phyloP scores from a whole-genome alignment of 352 stramenopile species.

The Pythium grandisporangium region DNA sequence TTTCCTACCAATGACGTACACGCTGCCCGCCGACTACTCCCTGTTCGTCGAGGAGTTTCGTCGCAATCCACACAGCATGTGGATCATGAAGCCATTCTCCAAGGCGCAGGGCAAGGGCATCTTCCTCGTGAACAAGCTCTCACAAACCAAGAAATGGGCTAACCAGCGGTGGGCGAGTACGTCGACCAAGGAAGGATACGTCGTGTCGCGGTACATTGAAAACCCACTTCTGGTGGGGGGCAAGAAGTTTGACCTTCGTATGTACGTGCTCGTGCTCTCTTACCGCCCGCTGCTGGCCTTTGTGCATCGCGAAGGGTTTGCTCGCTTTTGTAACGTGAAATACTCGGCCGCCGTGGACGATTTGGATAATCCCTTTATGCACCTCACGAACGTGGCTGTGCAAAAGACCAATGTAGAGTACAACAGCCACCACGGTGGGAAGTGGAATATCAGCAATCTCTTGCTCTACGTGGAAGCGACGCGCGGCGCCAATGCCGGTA shows the following conservation, averaged over 20 bases:
- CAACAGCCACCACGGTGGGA: slow-evolving; percentile 85
- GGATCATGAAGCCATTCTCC: slow-evolving; percentile 93
- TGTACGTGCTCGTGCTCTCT: slow-evolving; percentile 90
- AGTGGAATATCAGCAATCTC: slow-evolving; percentile 86
- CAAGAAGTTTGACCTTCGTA: slow-evolving; percentile 91
- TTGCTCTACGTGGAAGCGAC: slow-evolving; percentile 79
- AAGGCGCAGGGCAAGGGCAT: slow-evolving; percentile 89
- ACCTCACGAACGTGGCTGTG: slow-evolving; percentile 86
- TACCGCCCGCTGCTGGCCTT: slow-evolving; percentile 78
- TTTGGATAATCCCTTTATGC: slow-evolving; percentile 89
- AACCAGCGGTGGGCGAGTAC: slow-evolving; percentile 53
- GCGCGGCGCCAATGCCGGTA: slow-evolving; percentile 31
- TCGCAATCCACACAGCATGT: slow-evolving; percentile 81
- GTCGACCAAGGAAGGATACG: slow-evolving; percentile 79
- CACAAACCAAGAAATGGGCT: slow-evolving; percentile 88
- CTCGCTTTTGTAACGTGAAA: slow-evolving; percentile 89
- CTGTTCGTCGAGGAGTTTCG: slow-evolving; percentile 90
- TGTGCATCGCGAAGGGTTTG: slow-evolving; percentile 86
- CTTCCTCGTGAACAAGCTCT: slow-evolving; percentile 91
- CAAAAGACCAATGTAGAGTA: slow-evolving; percentile 90
- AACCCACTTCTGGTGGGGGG: slow-evolving; percentile 85
- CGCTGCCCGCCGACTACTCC: slow-evolving; percentile 88
- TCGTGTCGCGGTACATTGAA: slow-evolving; percentile 87
- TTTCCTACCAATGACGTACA: slow-evolving; percentile 89
- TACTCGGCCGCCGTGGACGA: slow-evolving; percentile 75